Base-by-base conservation (phyloP, 306 rosid genomes). In the Cucurbita pepo region DNA sequence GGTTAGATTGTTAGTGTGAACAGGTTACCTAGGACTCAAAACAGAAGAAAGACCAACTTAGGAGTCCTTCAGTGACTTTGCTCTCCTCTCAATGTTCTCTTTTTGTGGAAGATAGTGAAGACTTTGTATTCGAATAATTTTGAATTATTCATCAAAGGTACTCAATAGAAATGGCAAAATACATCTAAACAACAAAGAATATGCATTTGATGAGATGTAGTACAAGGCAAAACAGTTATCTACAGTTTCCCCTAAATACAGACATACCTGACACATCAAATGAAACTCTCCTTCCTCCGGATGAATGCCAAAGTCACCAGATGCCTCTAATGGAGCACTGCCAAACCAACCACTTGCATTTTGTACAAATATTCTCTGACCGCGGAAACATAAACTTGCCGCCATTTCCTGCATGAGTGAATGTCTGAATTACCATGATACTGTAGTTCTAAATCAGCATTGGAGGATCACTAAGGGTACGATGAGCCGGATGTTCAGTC, bases 231-330 rank as follows among this genome's bases (percentile, higher is more conserved):
- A 66, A 21, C 38, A 45, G 19, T 45, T 45, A 53, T n/a, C n/a
- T 21, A 45, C 55, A 37, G n/a, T 18, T 69, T 30, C 36, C 43
- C 41, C 53, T 22, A 45, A 51, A 22, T 22, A 76, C 18, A 54
- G 75, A 25, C 73, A 48, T 59, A 93, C 98, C 98, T 90, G 96
- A 80, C 94, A 94, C 96, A 89, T 87, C 57, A 94, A 85, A 87
- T 90, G 91, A 81, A 88, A 89, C 80, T 94, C 96, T 76, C 98
- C 98, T 79, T 94, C 92, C 66, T 88, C 98, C 0, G 98, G 98
- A 82, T 94, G 78, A 79, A 94, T 90, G 67, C 98, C 98, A 78
- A 89, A 94, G 82, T 94, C 97, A 75, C 98, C 98, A 63, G 98
- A 90, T 62, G 91, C 95, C 85, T 94, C 98, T 50, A 94, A 63